phyloP scores from a whole-genome alignment of 2,329 filamentous ascomycete genomes.

The Phaeomoniella chlamydospora region DNA sequence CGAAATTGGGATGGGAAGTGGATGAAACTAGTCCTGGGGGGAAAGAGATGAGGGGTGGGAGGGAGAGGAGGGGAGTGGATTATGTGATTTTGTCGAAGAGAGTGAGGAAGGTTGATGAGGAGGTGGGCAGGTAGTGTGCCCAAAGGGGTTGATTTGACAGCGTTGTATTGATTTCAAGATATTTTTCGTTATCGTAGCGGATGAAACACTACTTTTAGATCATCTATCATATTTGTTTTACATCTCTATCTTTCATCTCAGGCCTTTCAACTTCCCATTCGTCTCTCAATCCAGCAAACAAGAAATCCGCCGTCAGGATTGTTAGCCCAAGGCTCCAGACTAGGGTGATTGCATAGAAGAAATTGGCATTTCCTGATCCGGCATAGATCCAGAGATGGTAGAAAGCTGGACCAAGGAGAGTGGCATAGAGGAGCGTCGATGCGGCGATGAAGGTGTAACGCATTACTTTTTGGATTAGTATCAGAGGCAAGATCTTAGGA shows the following conservation, averaged over 20 bases:
- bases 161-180: not conserved
- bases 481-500: not conserved
- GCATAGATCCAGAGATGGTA: slow-evolving; percentile 98
- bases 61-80: slow-evolving; percentile 28
- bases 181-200: too few relatives aligned
- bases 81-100: slow-evolving; percentile 39
- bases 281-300: slow-evolving; percentile 80
- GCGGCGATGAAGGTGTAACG: slow-evolving; percentile 82
- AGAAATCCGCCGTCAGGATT: slow-evolving; percentile 69
- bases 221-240: slow-evolving; percentile 60
- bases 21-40: slow-evolving; percentile 39
- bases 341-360: slow-evolving; percentile 98
- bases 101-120: slow-evolving; percentile 11
- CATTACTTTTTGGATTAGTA: slow-evolving; percentile 46
- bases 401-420: slow-evolving; percentile 82
- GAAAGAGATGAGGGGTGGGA: slow-evolving; percentile 32
- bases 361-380: slow-evolving; percentile 94
- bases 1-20: slow-evolving; percentile 30
- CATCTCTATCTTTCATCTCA: slow-evolving; percentile 77
- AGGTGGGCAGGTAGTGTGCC: slow-evolving; percentile 4
- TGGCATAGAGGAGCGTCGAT: slow-evolving; percentile 72
- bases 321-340: slow-evolving; percentile 91
- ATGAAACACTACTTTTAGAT: too few relatives aligned
- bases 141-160: too few relatives aligned
- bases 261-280: slow-evolving; percentile 89